A percentile compares a stretch with the other conserved stretches of the same genome.
Evolutionary conservation across 164 flowering plant genomes (phyloP).

Genomic region (Dillenia suffruticosa): DNA sequence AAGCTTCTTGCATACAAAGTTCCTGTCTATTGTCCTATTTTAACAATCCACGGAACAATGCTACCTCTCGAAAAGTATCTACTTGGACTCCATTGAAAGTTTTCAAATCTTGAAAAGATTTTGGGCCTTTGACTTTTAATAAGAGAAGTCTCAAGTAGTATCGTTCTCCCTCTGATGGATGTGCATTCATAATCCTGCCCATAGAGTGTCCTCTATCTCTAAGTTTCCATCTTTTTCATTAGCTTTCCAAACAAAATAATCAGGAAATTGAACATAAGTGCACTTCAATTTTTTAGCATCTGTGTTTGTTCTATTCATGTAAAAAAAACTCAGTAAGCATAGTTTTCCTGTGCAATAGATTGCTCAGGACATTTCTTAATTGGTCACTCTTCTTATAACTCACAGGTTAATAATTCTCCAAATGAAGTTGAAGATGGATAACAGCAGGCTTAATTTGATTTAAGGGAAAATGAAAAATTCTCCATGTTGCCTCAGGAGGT

Average conservation of each 20-base stretch:
- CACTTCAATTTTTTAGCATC: background rate
- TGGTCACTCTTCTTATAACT: background rate
- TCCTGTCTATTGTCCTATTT: background rate
- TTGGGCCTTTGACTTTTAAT: constrained; percentile 2
- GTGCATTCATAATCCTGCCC: background rate
- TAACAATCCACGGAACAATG: background rate
- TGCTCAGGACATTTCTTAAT: background rate
- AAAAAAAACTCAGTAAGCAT: constrained; percentile 11
- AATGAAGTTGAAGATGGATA: constrained; percentile 1
- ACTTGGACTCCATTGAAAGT: background rate
- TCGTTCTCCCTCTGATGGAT: constrained; percentile 4
- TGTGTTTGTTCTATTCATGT: background rate
- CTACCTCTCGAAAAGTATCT: constrained; percentile 7
- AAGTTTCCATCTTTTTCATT: background rate
- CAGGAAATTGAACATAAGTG: too few species aligned
- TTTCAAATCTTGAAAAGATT: background rate
- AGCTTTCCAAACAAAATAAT: too few species aligned
- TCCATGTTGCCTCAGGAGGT: constrained; percentile 5
- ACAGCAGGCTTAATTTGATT: constrained; percentile 6
- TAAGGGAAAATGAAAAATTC: background rate
- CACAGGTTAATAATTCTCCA: background rate
- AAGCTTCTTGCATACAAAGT: constrained; percentile 5
- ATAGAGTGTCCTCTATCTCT: background rate
- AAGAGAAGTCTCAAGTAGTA: constrained; percentile 8
- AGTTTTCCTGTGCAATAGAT: background rate